These are phyloP conservation scores for Ophiostoma fasciatum DNA, from an alignment of 2,329 filamentous ascomycete species.

Conservation along the genomic window DNA sequence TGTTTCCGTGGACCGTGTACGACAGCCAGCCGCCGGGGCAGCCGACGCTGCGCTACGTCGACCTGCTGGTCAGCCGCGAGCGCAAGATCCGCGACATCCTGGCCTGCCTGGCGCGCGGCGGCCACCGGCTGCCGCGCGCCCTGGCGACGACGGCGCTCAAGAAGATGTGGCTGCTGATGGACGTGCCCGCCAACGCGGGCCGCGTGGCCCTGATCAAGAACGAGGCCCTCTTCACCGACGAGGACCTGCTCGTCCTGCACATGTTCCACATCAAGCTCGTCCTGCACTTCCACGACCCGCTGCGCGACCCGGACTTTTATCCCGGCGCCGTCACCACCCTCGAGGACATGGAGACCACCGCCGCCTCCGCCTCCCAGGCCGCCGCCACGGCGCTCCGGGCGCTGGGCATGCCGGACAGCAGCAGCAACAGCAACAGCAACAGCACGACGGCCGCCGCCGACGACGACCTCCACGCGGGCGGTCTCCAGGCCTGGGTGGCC, in stretches of 20 bases:
- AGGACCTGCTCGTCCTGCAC: constrained; percentile 45
- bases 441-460: neutral
- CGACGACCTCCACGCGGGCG: no score
- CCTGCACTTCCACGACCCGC: constrained; percentile 52
- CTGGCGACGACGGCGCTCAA: constrained; percentile 26
- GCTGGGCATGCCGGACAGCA: no score
- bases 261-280: constrained; percentile 58
- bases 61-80: constrained; percentile 48
- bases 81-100: constrained; percentile 45
- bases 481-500: neutral
- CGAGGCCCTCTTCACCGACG: constrained; percentile 36
- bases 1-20: constrained; percentile 51
- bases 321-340: neutral
- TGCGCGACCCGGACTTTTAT: constrained; percentile 34
- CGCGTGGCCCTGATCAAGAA: constrained; percentile 40
- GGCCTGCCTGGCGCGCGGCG: constrained; percentile 40
- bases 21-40: constrained; percentile 4
- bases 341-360: no score
- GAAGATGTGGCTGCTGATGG: constrained; percentile 62
- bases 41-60: constrained; percentile 43
- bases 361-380: neutral
- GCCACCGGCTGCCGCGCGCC: constrained; percentile 37
- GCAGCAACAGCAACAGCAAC: no score
- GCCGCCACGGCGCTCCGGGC: no score
- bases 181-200: constrained; percentile 40